Evolutionary conservation across 345 rosid genomes (phyloP), one percentile per base, ranked within the genome.

Genomic region (Syzygium oleosum): DNA sequence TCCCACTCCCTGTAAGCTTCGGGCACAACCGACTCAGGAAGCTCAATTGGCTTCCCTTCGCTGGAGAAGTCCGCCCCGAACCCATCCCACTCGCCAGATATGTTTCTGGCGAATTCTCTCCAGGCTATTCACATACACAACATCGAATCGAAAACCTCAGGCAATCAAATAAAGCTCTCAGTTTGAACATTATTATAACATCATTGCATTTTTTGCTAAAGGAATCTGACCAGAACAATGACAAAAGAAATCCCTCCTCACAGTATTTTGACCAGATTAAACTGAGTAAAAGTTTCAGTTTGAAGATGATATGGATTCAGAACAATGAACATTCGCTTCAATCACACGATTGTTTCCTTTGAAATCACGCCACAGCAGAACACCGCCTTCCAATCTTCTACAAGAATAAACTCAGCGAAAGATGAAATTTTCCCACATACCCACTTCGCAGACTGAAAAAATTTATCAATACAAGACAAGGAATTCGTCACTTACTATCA

Each of bases 21-120:
- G 23, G 99, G 99, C 84, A 98, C 99, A 15, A 96, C 98, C 41
- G 90, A 88, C 85, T 95, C 98, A 10, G 98, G 99, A 52, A 96
- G 98, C 88, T 96, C 98, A 31, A 93, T 88, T 5, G 99, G 98
- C 46, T 85, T 77, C 52, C 99, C 99, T 88, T 93, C 87, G 3
- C 84, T n/a, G 12, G 98, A 84, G 92, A 96, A 98, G 83, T 98
- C 98, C 21, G 99, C 99, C 77, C 97, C 98, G 88, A 91, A 95
- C 10, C 99, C 98, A 89, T 98, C 99, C 99, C 99, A 98, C 89
- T 98, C 99, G 29, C 99, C 99, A 14, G 98, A 95, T 13, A 96
- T 94, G 61, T 93, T 93, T 63, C 86, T 88, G 80, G 96, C 92
- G 85, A 98, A 98, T 91, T 95, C 98, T 41, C 92, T 88, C 98